Evolutionary conservation across 2,329 filamentous ascomycete genomes (phyloP).

Genomic region (Ophiognomonia clavigignenti-juglandacearum): DNA sequence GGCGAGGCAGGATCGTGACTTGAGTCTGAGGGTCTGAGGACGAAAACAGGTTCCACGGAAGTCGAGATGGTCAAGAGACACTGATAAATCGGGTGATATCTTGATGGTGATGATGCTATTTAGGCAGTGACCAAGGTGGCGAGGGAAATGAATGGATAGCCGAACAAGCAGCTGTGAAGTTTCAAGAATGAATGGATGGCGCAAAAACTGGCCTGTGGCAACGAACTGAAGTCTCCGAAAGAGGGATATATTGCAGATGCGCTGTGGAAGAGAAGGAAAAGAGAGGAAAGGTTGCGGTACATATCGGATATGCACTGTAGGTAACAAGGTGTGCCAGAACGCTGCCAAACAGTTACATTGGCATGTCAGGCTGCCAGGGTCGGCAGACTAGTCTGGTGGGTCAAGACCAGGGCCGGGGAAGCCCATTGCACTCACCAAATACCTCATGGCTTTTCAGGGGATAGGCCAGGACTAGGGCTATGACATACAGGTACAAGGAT

Average conservation of each 20-base stretch:
- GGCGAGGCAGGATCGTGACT: slow-evolving; percentile 26
- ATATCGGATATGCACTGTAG: slow-evolving; percentile 14
- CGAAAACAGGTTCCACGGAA: neutral
- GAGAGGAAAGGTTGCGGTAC: neutral
- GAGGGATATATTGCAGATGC: slow-evolving; percentile 3
- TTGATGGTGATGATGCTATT: too few relatives aligned
- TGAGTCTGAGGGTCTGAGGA: slow-evolving; percentile 26
- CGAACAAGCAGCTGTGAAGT: slow-evolving; percentile 16
- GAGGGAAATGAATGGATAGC: slow-evolving; percentile 9
- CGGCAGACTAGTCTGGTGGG: neutral
- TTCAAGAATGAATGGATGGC: slow-evolving; percentile 15
- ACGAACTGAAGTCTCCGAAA: neutral
- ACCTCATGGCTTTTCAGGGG: too few relatives aligned
- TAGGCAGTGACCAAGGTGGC: too few relatives aligned
- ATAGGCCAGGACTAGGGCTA: too few relatives aligned
- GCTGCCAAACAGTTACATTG: neutral
- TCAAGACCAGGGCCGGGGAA: neutral
- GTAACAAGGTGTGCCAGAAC: slow-evolving; percentile 14
- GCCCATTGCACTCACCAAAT: neutral
- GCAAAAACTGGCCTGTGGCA: slow-evolving; percentile 7
- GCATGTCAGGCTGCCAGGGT: neutral
- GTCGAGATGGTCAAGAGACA: neutral
- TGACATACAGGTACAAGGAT: too few relatives aligned
- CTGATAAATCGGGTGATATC: slow-evolving; percentile 26
- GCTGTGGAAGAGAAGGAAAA: slow-evolving; percentile 6